Evolutionary conservation across 768 basidiomycete species (phyloP).

Genomic region (Dictyophora rubrovolvata): DNA sequence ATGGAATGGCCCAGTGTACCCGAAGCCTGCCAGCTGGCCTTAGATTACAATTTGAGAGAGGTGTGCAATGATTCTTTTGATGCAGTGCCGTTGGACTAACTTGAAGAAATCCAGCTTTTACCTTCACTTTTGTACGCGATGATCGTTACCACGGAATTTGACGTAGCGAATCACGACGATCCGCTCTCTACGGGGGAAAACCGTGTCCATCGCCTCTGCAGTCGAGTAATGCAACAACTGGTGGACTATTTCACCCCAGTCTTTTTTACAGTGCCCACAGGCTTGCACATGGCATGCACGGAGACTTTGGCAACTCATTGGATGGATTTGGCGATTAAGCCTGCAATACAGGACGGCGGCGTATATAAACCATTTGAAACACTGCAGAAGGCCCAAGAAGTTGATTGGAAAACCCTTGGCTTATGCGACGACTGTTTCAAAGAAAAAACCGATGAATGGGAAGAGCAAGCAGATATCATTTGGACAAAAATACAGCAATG

Average conservation of each 20-base stretch:
- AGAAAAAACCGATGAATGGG: constrained; percentile 60
- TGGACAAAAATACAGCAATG: constrained; percentile 57
- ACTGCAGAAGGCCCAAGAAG: constrained; percentile 44
- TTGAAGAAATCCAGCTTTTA: constrained; percentile 26
- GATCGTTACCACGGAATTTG: constrained; percentile 49
- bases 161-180: constrained; percentile 24
- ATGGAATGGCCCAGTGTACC: constrained; percentile 34
- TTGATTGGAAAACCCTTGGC: constrained; percentile 50
- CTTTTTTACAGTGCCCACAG: constrained; percentile 59
- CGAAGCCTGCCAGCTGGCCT: constrained; percentile 44
- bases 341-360: constrained; percentile 50
- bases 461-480: constrained; percentile 42
- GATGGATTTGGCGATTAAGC: constrained; percentile 61
- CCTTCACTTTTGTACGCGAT: constrained; percentile 49
- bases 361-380: constrained; percentile 67
- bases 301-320: constrained; percentile 61
- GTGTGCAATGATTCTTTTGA: not conserved
- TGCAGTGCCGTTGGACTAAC: constrained; percentile 30
- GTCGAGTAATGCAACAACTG: constrained; percentile 39
- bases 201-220: constrained; percentile 27
- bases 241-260: constrained; percentile 63
- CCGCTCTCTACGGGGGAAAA: not conserved
- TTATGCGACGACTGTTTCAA: constrained; percentile 47
- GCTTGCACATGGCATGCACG: constrained; percentile 67
- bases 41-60: constrained; percentile 30